Evolutionary conservation across 2,329 filamentous ascomycete genomes (phyloP).

Genomic region (Zymoseptoria ardabiliae): DNA sequence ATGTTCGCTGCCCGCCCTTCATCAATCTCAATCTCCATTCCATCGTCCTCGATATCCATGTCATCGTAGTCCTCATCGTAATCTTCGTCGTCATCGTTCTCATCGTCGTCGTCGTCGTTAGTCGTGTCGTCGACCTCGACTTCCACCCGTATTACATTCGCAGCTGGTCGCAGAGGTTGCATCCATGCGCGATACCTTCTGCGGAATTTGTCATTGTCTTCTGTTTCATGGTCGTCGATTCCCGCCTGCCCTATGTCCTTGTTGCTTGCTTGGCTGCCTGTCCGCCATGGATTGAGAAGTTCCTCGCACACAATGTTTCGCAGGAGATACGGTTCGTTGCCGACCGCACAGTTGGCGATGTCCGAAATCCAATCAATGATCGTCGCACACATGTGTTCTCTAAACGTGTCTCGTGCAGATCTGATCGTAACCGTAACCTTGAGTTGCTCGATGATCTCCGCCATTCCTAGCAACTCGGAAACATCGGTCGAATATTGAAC

Average conservation of each 20-base stretch:
- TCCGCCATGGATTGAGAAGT: constrained; percentile 77
- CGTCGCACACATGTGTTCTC: constrained; percentile 97
- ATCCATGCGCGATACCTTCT: constrained; percentile 36
- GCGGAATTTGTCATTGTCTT: constrained; percentile 42
- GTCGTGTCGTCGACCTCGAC: constrained; percentile 33
- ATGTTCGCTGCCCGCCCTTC: constrained; percentile 31
- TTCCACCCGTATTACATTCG: constrained; percentile 23
- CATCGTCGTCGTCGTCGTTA: constrained; percentile 41
- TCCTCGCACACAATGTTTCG: constrained; percentile 83
- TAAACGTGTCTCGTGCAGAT: constrained; percentile 87
- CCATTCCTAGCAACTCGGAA: constrained; percentile 64
- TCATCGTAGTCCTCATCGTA: constrained; percentile 26
- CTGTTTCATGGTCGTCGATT: constrained; percentile 70
- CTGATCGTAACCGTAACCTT: constrained; percentile 93
- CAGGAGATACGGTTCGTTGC: constrained; percentile 69
- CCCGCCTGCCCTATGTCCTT: constrained; percentile 68
- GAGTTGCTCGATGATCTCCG: constrained; percentile 85
- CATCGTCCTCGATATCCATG: constrained; percentile 28
- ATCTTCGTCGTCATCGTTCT: constrained; percentile 31
- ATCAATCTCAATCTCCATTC: constrained; percentile 43
- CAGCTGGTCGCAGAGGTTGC: constrained; percentile 20
- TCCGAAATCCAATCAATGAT: constrained; percentile 95
- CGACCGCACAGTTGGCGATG: constrained; percentile 81
- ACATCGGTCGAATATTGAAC: constrained; percentile 70
- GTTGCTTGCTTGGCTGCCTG: constrained; percentile 77